Evolutionary conservation across 2,329 filamentous ascomycete genomes (phyloP).

Genomic region (Penicillium oxalicum): DNA sequence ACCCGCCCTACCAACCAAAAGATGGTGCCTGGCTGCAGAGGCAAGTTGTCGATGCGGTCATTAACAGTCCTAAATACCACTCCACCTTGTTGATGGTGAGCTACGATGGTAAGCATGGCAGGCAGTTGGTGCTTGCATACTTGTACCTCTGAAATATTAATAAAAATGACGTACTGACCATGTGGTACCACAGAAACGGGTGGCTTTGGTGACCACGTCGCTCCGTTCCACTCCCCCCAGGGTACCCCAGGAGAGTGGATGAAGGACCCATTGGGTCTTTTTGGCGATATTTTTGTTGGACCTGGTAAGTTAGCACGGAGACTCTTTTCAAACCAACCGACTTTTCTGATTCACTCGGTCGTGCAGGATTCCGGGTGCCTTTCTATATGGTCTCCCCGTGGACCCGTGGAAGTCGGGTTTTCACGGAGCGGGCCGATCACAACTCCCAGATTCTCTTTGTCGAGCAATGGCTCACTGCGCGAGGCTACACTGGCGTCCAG

Average conservation of each 20-base stretch:
- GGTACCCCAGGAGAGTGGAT: conserved; percentile 51
- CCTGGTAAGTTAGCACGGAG: conserved; percentile 27
- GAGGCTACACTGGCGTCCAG: conserved; percentile 37
- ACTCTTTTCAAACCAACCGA: background rate
- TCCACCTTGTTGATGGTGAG: conserved; percentile 47
- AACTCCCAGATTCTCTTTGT: conserved; percentile 52
- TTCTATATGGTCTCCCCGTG: conserved; percentile 54
- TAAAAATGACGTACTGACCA: background rate
- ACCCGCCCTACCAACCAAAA: conserved; percentile 48
- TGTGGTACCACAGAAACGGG: conserved; percentile 41
- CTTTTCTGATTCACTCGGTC: conserved; percentile 1
- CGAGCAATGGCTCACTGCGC: conserved; percentile 46
- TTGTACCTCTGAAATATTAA: background rate
- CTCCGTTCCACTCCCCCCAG: conserved; percentile 46
- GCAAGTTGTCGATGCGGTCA: conserved; percentile 48
- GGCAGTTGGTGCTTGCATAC: background rate
- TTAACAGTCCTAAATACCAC: conserved; percentile 45
- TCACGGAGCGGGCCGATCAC: conserved; percentile 51
- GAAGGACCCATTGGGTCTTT: conserved; percentile 40
- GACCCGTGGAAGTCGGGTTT: conserved; percentile 50
- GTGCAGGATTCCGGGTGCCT: conserved; percentile 45
- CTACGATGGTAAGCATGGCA: conserved; percentile 40
- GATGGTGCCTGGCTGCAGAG: conserved; percentile 53
- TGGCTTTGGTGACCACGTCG: conserved; percentile 51
- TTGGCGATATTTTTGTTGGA: conserved; percentile 41